Evolutionary conservation across 116 monocot species (phyloP), one percentile per base, ranked within the genome.

Genomic region (Cymodocea nodosa): DNA sequence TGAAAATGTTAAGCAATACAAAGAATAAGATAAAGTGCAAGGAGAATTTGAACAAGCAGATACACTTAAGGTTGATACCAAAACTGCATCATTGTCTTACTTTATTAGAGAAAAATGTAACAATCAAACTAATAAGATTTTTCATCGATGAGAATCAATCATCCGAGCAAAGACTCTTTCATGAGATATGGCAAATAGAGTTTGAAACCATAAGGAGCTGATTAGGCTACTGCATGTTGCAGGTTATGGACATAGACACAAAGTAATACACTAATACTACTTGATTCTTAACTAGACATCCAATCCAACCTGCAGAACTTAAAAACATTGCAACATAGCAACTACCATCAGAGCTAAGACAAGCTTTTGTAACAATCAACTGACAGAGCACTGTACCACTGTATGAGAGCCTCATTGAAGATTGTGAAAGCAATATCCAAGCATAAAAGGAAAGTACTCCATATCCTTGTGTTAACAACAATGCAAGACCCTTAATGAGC

Each of bases 361-460:
- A 54, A 20, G 30, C 19, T 54, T 54, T 54, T 54, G 54, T n/a
- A 20, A 20, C 16, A 20, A 30, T 35, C 13, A 22, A 20, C 22
- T 60, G 24, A 35, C 60, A 60, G 35, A 35, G 25, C 60, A 60
- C 11, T 60, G 60, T 60, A 60, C 60, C 60, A 36, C 13, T 60
- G 12, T 44, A 44, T 44, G 44, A 44, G 44, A 44, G 44, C 12
- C 9, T 12, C 44, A 44, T 44, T 44, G 44, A 44, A 44, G 44
- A 35, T 35, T 60, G 22, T 60, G 16, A 60, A 60, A 16, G 35
- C 54, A 35, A 64, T 18, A 52, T 66, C 52, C 34, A 66, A 66
- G 15, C 52, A 24, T 35, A 51, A 39, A 12, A 37, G 36, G 23
- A 36, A 18, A 63, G 20, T 5, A 63, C 18, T 63, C 63, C 63